Conservation (phyloP, 1,284 basidiomycete genomes). For the Sanghuangporus sanghuang region DNA sequence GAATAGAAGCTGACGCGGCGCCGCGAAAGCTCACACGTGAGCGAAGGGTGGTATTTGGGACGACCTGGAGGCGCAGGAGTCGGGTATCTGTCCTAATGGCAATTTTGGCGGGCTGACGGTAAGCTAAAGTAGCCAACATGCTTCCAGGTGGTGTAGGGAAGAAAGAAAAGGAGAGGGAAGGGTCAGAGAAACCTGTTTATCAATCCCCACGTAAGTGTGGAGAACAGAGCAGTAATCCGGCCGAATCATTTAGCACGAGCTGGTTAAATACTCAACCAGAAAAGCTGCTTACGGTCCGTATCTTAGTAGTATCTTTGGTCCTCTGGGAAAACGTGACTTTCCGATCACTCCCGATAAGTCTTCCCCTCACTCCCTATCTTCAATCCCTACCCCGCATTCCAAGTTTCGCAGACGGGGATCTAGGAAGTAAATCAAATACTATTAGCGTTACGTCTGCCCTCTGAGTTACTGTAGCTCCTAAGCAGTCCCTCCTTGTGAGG, state of each 20-base stretch:
- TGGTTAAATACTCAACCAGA: conserved; percentile 11
- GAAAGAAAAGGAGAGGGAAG: background rate
- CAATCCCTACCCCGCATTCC: background rate
- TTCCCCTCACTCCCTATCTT: background rate
- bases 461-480: background rate
- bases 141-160: background rate
- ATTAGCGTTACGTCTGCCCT: background rate
- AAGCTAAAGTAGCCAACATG: conserved; percentile 13
- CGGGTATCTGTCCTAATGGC: background rate
- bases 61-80: conserved; percentile 4
- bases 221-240: background rate
- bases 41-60: background rate
- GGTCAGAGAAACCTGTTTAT: background rate
- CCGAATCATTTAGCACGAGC: conserved; percentile 1
- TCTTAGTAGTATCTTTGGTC: background rate
- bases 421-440: background rate
- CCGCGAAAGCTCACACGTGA: conserved; percentile 1
- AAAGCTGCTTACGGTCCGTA: background rate
- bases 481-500: background rate
- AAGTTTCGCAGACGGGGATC: background rate
- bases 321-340: background rate
- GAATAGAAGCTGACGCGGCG: conserved; percentile 29
- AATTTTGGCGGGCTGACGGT: conserved; percentile 1
- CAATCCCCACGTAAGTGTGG: background rate
- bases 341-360: conserved; percentile 3